A percentile compares a stretch with the other conserved stretches of the same genome.
These are phyloP conservation scores for Xylaria sp. DNA, from an alignment of 2,329 filamentous ascomycete genomes.

Conservation along the genomic window DNA sequence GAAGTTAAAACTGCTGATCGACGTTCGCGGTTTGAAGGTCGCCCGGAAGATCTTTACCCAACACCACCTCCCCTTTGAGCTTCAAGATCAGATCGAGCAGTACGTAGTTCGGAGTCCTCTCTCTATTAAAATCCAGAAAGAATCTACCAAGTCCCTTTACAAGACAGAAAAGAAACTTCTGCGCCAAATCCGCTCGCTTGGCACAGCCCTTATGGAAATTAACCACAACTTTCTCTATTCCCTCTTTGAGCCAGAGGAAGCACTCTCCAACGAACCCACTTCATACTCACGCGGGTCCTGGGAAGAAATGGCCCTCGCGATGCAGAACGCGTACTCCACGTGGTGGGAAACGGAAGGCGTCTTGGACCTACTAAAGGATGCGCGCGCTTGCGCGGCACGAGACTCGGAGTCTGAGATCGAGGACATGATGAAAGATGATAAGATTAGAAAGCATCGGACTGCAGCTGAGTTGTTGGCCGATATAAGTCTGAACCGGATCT, in stretches of 20 bases:
- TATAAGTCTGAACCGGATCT: slow-evolving; percentile 32
- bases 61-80: slow-evolving; percentile 37
- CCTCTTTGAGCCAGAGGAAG: slow-evolving; percentile 19
- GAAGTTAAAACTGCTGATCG: slow-evolving; percentile 46
- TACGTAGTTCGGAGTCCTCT: slow-evolving; percentile 42
- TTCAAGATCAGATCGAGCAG: slow-evolving; percentile 38
- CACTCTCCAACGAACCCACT: slow-evolving; percentile 13
- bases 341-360: slow-evolving; percentile 42
- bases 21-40: slow-evolving; percentile 43
- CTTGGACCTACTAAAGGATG: slow-evolving; percentile 39
- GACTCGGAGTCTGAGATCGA: slow-evolving; percentile 3
- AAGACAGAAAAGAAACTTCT: slow-evolving; percentile 30
- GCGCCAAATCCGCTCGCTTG: background rate
- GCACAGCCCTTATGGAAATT: background rate
- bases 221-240: background rate
- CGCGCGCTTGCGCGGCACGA: slow-evolving; percentile 30
- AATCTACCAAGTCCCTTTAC: slow-evolving; percentile 14
- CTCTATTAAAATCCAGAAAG: slow-evolving; percentile 34
- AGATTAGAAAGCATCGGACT: slow-evolving; percentile 15
- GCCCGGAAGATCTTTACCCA: slow-evolving; percentile 35
- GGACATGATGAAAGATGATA: background rate
- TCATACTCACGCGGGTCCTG: slow-evolving; percentile 27
- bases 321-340: slow-evolving; percentile 40
- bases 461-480: slow-evolving; percentile 25
- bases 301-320: slow-evolving; percentile 34